Conservation (phyloP, 306 rosid species). For the Purshia tridentata region DNA sequence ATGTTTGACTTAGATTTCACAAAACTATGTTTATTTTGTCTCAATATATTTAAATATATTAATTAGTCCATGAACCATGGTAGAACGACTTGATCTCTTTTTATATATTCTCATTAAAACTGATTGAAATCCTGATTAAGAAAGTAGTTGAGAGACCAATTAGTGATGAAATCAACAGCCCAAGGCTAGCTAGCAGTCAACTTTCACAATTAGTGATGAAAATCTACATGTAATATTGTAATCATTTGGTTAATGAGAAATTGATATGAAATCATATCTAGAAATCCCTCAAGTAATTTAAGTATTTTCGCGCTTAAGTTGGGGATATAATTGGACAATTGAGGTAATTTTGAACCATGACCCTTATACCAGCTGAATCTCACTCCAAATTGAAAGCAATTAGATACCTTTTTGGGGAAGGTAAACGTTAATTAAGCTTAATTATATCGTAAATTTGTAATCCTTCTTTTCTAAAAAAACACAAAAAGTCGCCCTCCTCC, state of each 20-base stretch:
- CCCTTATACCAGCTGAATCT: neutral
- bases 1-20: neutral
- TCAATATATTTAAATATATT: neutral
- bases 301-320: no score
- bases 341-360: no score
- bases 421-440: neutral
- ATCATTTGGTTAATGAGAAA: no score
- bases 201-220: no score
- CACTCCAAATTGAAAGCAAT: slow-evolving; percentile 9
- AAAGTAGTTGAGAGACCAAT: neutral
- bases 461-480: neutral
- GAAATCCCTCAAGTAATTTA: no score
- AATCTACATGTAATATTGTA: no score
- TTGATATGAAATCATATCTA: no score
- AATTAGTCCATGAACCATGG: neutral
- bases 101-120: neutral
- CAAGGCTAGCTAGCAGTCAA: no score
- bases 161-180: neutral
- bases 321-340: no score
- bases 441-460: neutral
- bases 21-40: neutral
- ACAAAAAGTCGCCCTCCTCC: slow-evolving; percentile 6
- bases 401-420: neutral
- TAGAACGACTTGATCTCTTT: neutral
- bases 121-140: neutral